A percentile compares a stretch with the other conserved stretches of the same genome.
These are phyloP conservation scores for Geranium brycei DNA, from an alignment of 345 rosid species.

Conservation along the genomic window DNA sequence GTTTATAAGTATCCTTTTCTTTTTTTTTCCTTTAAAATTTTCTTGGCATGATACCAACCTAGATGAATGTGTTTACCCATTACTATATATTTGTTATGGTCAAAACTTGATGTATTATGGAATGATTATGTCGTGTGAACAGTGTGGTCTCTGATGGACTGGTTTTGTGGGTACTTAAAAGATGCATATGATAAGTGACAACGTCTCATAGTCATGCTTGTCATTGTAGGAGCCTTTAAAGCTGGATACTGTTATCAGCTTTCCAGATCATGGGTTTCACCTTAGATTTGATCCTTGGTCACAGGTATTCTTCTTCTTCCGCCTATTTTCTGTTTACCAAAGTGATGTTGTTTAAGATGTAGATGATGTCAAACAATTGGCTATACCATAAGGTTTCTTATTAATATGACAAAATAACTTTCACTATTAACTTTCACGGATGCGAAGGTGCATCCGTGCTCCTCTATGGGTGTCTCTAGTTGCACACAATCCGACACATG, in stretches of 20 bases:
- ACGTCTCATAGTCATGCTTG: neutral
- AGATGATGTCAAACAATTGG: neutral
- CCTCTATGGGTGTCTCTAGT: no score
- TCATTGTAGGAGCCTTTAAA: slow-evolving; percentile 67
- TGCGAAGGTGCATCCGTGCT: no score
- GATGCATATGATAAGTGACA: neutral
- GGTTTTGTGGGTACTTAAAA: no score
- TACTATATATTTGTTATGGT: no score
- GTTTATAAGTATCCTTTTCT: neutral
- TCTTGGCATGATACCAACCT: neutral
- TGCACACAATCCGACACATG: no score
- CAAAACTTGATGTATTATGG: no score
- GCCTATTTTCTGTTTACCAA: neutral
- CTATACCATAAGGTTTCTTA: no score
- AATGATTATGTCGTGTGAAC: no score
- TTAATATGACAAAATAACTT: no score
- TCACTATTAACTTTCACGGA: no score
- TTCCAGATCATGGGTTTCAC: slow-evolving; percentile 96
- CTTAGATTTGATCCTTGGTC: slow-evolving; percentile 97
- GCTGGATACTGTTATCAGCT: slow-evolving; percentile 80
- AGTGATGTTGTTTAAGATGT: neutral
- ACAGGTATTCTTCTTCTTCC: slow-evolving; percentile 39
- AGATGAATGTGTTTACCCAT: no score
- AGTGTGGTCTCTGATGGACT: no score
- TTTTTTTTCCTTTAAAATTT: neutral